A percentile compares a stretch with the other conserved stretches of the same genome.
Evolutionary conservation across 495 filamentous ascomycete species (phyloP).

Genomic region (Glarea lozoyensis): DNA sequence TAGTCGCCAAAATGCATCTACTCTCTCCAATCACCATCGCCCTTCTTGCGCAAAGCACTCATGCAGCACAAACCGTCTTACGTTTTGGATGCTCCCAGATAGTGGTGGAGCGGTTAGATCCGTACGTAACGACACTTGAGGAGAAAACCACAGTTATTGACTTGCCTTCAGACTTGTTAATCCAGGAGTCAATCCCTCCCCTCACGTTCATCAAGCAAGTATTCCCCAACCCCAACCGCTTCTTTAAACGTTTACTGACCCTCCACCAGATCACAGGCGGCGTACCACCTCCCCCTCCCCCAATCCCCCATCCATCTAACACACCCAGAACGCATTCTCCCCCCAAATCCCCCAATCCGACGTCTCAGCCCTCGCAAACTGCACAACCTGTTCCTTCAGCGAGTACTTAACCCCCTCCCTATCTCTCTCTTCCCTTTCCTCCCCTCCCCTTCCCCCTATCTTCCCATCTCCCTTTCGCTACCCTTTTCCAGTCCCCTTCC

Average conservation of each 20-base stretch:
- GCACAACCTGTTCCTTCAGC: neutral
- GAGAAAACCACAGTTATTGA: neutral
- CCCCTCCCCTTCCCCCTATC: too few species aligned
- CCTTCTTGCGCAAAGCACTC: neutral
- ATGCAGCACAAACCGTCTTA: neutral
- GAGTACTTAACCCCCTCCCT: too few species aligned
- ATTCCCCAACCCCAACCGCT: neutral
- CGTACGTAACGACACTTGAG: constrained; percentile 6
- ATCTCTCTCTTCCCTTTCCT: too few species aligned
- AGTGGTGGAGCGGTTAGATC: constrained; percentile 26
- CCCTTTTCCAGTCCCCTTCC: too few species aligned
- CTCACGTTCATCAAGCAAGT: neutral
- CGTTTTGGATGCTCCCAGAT: constrained; percentile 25
- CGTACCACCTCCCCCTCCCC: neutral
- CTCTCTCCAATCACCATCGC: neutral
- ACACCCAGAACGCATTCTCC: neutral
- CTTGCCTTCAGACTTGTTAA: neutral
- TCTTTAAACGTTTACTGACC: neutral
- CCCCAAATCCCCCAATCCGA: neutral
- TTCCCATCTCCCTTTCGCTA: too few species aligned
- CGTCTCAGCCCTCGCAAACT: neutral
- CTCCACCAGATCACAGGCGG: neutral
- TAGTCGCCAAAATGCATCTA: constrained; percentile 1
- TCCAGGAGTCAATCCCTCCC: neutral
- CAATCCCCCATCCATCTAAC: neutral